Conservation (phyloP, 2,329 filamentous ascomycete genomes). For the Neoarthrinium moseri region DNA sequence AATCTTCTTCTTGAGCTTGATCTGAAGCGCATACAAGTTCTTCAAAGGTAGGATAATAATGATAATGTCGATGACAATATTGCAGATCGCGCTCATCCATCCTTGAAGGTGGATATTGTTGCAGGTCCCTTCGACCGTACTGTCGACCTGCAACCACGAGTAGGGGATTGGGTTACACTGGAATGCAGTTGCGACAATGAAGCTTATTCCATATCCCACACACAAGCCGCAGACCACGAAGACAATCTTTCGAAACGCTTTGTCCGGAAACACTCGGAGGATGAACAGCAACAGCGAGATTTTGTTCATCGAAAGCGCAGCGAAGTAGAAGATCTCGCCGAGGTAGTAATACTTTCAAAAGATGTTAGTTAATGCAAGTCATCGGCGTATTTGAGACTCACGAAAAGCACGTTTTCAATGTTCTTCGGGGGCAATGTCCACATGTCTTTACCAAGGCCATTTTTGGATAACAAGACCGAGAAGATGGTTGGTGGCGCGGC, state of each 20-base stretch:
- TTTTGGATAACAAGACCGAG: slow-evolving; percentile 12
- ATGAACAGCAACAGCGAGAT: slow-evolving; percentile 32
- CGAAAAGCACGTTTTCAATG: slow-evolving; percentile 15
- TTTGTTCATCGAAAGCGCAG: slow-evolving; percentile 29
- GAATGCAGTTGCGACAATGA: slow-evolving; percentile 20
- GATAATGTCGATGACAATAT: slow-evolving; percentile 23
- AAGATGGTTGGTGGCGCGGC: slow-evolving; percentile 15
- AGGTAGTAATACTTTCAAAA: slow-evolving; percentile 25
- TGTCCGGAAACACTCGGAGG: slow-evolving; percentile 30
- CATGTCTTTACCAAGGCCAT: slow-evolving; percentile 17
- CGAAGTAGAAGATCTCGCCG: slow-evolving; percentile 32
- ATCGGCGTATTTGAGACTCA: background rate
- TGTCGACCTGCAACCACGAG: slow-evolving; percentile 27
- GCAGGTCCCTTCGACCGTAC: slow-evolving; percentile 20
- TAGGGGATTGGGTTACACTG: slow-evolving; percentile 31
- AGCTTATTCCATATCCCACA: slow-evolving; percentile 22
- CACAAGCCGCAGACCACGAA: slow-evolving; percentile 25
- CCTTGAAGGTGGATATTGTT: slow-evolving; percentile 30
- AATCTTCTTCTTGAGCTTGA: slow-evolving; percentile 29
- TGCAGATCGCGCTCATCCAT: slow-evolving; percentile 28
- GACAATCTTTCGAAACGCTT: slow-evolving; percentile 21
- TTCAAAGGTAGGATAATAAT: slow-evolving; percentile 29
- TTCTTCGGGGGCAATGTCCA: slow-evolving; percentile 15
- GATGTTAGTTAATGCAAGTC: background rate
- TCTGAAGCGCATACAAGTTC: slow-evolving; percentile 26